Conservation (phyloP, 1,284 basidiomycete species). For the Veloboletus limbatus region DNA sequence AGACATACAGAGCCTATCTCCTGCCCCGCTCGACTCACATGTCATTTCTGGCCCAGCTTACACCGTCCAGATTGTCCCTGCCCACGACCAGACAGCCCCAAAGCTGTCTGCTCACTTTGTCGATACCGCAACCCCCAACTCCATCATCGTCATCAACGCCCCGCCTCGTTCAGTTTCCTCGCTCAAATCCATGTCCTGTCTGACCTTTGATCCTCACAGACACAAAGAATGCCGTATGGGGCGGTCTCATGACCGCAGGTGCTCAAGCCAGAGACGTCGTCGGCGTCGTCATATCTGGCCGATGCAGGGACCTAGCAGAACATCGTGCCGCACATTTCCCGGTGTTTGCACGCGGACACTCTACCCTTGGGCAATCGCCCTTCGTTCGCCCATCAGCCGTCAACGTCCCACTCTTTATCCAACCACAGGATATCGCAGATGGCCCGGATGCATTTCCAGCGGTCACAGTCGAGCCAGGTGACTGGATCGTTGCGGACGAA, state of each 20-base stretch:
- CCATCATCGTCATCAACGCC: conserved; percentile 75
- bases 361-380: conserved; percentile 84
- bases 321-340: conserved; percentile 68
- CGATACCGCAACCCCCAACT: conserved; percentile 68
- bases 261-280: conserved; percentile 65
- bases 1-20: conserved; percentile 67
- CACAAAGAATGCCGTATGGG: conserved; percentile 85
- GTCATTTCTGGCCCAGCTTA: conserved; percentile 77
- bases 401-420: conserved; percentile 71
- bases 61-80: conserved; percentile 85
- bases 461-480: conserved; percentile 70
- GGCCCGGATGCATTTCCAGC: conserved; percentile 44
- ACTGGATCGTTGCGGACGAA: conserved; percentile 82
- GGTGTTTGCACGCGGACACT: conserved; percentile 78
- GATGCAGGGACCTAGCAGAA: conserved; percentile 81
- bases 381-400: conserved; percentile 84
- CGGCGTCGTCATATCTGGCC: conserved; percentile 81
- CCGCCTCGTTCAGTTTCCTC: conserved; percentile 58
- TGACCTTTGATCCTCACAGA: conserved; percentile 42
- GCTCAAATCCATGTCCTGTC: conserved; percentile 6
- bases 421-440: conserved; percentile 35
- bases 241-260: conserved; percentile 87
- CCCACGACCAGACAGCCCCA: conserved; percentile 60
- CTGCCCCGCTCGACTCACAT: conserved; percentile 31
- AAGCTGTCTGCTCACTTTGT: conserved; percentile 79